Conservation (phyloP, 1,139 yeast genomes). For the Lodderomyces jiufengensis region DNA sequence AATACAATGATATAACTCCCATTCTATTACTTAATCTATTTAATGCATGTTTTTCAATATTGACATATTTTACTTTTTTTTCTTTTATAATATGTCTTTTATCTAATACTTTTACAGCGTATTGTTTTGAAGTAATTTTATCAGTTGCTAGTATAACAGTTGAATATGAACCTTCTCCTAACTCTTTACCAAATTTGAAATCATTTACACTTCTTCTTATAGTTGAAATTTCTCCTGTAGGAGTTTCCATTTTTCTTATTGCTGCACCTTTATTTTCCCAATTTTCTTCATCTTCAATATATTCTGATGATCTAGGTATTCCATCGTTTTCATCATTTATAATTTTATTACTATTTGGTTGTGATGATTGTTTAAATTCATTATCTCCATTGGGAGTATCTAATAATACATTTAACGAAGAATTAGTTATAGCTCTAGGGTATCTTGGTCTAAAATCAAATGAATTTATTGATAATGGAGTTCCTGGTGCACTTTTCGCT, state of each 20-base stretch:
- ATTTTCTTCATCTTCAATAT: slow-evolving; percentile 16
- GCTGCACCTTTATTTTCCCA: slow-evolving; percentile 44
- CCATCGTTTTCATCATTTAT: slow-evolving; percentile 1
- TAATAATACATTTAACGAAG: slow-evolving; percentile 37
- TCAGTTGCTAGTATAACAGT: slow-evolving; percentile 89
- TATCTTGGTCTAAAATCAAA: slow-evolving; percentile 24
- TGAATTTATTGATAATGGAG: slow-evolving; percentile 25
- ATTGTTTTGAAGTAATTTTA: slow-evolving; percentile 63
- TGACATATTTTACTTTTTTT: slow-evolving; percentile 91
- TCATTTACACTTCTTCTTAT: slow-evolving; percentile 71
- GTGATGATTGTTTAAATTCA: slow-evolving; percentile 7
- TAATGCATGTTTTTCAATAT: slow-evolving; percentile 90
- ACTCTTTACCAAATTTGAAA: slow-evolving; percentile 77
- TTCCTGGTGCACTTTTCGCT: slow-evolving; percentile 28
- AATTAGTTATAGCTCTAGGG: slow-evolving; percentile 28
- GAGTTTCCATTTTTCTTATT: slow-evolving; percentile 19
- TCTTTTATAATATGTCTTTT: slow-evolving; percentile 94
- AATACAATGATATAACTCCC: slow-evolving; percentile 83
- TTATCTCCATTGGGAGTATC: slow-evolving; percentile 26
- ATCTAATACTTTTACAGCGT: slow-evolving; percentile 89
- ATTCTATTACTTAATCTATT: slow-evolving; percentile 67
- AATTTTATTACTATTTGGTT: slow-evolving; percentile 7
- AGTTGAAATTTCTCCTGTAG: slow-evolving; percentile 17
- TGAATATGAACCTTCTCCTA: slow-evolving; percentile 97
- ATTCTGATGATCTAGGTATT: slow-evolving; percentile 1